Base-by-base conservation (phyloP, 805 yeast species). In the Sugiyamaella smithiae region DNA sequence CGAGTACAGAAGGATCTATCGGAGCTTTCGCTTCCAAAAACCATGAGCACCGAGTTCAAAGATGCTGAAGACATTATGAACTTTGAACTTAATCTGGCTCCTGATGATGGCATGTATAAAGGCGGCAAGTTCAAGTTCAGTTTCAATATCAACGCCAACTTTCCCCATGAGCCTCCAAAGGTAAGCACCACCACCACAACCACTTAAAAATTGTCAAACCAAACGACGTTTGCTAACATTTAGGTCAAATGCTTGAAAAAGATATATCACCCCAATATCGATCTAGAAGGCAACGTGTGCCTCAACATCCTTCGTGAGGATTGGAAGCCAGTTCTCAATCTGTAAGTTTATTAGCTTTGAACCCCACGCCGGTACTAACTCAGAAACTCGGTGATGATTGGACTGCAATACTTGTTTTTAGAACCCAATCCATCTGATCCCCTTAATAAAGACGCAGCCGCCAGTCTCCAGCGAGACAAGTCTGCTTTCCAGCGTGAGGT, bases 371-470 rank as follows among this genome's bases (percentile, higher is more conserved):
- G n/a, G n/a, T 3, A 3, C 38, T 35, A 35, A 35, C 38, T 11
- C 25, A 62, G 63, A 29, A 88, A 85, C 62, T 75, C 90, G 4
- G 82, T 91, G 6, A 74, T 90, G 48, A 82, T 90, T 33, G 98
- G 99, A 0, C 73, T 91, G 46, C 78, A 89, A 59, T 89, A 84
- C 62, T 73, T 91, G 52, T 89, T 91, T 58, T 69, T 88, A 46
- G 97, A 91, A 57, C 96, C 97, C 5, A 91, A 88, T 63, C 84
- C 95, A 1, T 82, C 81, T 53, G 98, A 91, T 64, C 98, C 98
- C 2, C 75, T 91, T 58, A 93, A 93, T 65, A 88, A 89, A 61
- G 85, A 78, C n/a, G 95, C 96, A 2, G 96, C 96, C 2, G 77
- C 78, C 40, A 72, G 72, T 23, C 67, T 83, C 22, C 62, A 58